Evolutionary conservation across 2,329 filamentous ascomycete genomes (phyloP).

Genomic region (Chlorencoelia australis): DNA sequence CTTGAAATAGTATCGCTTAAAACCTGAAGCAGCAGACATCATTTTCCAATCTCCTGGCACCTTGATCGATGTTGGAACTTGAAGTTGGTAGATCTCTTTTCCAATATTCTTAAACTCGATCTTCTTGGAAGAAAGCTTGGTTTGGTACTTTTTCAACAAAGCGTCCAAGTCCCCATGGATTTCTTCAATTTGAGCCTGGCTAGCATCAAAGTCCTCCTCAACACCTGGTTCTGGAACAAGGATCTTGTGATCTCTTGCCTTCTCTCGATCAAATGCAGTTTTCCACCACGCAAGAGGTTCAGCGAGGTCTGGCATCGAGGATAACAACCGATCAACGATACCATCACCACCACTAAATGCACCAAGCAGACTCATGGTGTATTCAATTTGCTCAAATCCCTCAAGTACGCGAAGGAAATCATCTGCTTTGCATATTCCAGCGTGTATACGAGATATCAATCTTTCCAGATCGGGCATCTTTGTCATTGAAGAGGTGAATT

Average conservation of each 20-base stretch:
- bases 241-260: conserved; percentile 69
- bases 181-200: conserved; percentile 63
- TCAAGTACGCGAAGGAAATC: conserved; percentile 92
- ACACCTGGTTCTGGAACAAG: conserved; percentile 80
- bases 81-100: conserved; percentile 95
- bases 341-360: conserved; percentile 69
- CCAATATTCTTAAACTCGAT: conserved; percentile 77
- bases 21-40: conserved; percentile 85
- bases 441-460: conserved; percentile 88
- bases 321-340: conserved; percentile 73
- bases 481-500: conserved; percentile 77
- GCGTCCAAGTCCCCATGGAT: conserved; percentile 64
- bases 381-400: conserved; percentile 95
- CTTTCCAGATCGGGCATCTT: conserved; percentile 93
- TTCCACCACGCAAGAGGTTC: conserved; percentile 76
- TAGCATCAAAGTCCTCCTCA: conserved; percentile 85
- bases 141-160: conserved; percentile 61
- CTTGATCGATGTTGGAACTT: conserved; percentile 75
- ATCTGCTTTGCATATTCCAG: conserved; percentile 76
- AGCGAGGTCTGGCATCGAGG: conserved; percentile 75
- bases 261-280: conserved; percentile 75
- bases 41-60: conserved; percentile 85
- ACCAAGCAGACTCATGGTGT: conserved; percentile 73
- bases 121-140: conserved; percentile 59
- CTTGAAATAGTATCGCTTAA: conserved; percentile 89